Conservation (phyloP, 2,329 filamentous ascomycete species). For the Monilinia fructicola region DNA sequence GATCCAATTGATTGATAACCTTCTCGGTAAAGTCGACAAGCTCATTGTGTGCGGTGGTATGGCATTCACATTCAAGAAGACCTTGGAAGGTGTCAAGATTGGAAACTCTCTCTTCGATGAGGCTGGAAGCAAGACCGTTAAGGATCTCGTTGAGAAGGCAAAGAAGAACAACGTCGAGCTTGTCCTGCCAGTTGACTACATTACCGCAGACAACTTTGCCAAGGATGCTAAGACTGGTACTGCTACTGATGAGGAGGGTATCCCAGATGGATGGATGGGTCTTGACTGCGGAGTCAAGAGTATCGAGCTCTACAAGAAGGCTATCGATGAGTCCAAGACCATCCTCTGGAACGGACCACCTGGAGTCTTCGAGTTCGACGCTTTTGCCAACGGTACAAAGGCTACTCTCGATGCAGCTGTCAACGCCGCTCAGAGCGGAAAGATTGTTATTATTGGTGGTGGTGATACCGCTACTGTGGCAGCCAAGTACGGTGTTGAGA, state of each 20-base stretch:
- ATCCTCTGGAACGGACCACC: slow-evolving; percentile 99
- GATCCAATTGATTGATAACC: slow-evolving; percentile 99
- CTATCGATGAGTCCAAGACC: slow-evolving; percentile 86
- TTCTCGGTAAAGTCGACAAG: slow-evolving; percentile 96
- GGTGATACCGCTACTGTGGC: slow-evolving; percentile 98
- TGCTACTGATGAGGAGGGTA: slow-evolving; percentile 83
- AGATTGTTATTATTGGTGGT: slow-evolving; percentile 97
- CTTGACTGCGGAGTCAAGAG: slow-evolving; percentile 92
- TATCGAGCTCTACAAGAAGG: slow-evolving; percentile 81
- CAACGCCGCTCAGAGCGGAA: slow-evolving; percentile 73
- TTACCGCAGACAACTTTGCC: slow-evolving; percentile 93
- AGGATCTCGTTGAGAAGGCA: slow-evolving; percentile 86
- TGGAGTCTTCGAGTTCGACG: slow-evolving; percentile 96
- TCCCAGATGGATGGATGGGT: slow-evolving; percentile 97
- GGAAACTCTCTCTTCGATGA: slow-evolving; percentile 92
- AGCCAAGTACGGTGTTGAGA: slow-evolving; percentile 93
- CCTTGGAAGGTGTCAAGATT: slow-evolving; percentile 85
- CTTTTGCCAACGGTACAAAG: slow-evolving; percentile 92
- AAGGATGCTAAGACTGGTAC: slow-evolving; percentile 77
- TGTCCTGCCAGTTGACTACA: slow-evolving; percentile 90
- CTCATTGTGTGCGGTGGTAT: slow-evolving; percentile 96
- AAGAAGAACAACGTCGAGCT: slow-evolving; percentile 96
- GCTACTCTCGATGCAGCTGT: slow-evolving; percentile 87
- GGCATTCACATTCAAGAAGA: slow-evolving; percentile 99
- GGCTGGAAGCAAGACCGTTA: slow-evolving; percentile 88